phyloP scores from a whole-genome alignment of 306 rosid genomes.

The Casuarina cunninghamiana region DNA sequence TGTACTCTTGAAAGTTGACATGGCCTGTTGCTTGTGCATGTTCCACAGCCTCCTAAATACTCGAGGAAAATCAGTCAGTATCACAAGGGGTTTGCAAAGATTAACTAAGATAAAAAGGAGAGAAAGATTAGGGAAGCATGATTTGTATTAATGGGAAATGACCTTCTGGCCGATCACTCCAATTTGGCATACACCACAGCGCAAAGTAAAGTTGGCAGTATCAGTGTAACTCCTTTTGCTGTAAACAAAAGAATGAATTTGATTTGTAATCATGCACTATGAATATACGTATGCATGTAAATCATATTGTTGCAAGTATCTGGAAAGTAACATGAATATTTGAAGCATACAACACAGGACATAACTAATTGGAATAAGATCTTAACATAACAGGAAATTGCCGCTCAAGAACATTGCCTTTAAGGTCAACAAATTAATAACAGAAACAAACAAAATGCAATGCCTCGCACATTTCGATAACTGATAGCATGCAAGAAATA shows the following conservation, averaged over 20 bases:
- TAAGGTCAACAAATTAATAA: background rate
- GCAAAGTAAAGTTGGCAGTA: slow-evolving; percentile 89
- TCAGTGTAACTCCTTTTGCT: slow-evolving; percentile 87
- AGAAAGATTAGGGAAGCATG: slow-evolving; percentile 10
- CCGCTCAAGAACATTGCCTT: background rate
- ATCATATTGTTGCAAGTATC: background rate
- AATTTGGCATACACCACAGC: slow-evolving; percentile 97
- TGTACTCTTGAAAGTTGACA: slow-evolving; percentile 90
- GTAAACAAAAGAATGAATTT: slow-evolving; percentile 24
- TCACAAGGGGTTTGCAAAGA: background rate
- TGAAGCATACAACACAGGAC: background rate
- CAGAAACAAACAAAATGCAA: background rate
- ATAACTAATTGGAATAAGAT: background rate
- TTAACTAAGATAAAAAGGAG: slow-evolving; percentile 7
- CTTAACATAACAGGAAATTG: background rate
- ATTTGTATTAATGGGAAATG: slow-evolving; percentile 18
- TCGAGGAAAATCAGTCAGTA: slow-evolving; percentile 13
- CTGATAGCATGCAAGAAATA: background rate
- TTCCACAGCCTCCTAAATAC: slow-evolving; percentile 82
- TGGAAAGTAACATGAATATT: background rate
- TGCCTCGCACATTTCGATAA: background rate
- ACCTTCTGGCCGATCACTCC: slow-evolving; percentile 93
- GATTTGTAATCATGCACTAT: background rate
- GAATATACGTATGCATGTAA: background rate
- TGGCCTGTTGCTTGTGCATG: slow-evolving; percentile 92